These are phyloP conservation scores for Ophiognomonia clavigignenti-juglandacearum DNA, from an alignment of 2,329 filamentous ascomycete genomes.

Conservation along the genomic window DNA sequence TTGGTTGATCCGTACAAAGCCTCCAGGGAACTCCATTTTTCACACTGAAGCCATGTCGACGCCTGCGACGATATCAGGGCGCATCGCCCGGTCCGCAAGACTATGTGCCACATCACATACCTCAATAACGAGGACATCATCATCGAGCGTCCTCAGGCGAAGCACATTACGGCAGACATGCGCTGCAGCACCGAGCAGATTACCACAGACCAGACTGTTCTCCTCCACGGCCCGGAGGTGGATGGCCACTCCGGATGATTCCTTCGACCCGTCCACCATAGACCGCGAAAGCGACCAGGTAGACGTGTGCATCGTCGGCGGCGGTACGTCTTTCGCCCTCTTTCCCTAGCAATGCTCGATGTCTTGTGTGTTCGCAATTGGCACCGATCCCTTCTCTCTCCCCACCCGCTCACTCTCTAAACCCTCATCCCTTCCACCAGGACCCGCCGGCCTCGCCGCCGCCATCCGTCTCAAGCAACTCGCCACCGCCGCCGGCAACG, in stretches of 20 bases:
- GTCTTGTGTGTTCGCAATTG: no score
- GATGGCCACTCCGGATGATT: constrained; percentile 37
- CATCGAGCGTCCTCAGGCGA: constrained; percentile 8
- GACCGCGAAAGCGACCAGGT: constrained; percentile 92
- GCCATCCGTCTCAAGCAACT: constrained; percentile 94
- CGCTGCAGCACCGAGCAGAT: constrained; percentile 6
- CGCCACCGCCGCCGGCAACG: constrained; percentile 89
- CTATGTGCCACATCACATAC: constrained; percentile 3
- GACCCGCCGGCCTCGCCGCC: constrained; percentile 87
- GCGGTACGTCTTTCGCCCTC: constrained; percentile 46
- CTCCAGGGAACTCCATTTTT: constrained; percentile 2
- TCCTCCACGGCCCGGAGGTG: constrained; percentile 22
- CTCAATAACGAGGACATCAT: neutral
- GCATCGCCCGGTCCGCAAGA: constrained; percentile 20
- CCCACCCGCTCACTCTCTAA: neutral
- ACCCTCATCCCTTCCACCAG: constrained; percentile 26
- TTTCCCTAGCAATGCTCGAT: neutral
- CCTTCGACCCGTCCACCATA: constrained; percentile 61
- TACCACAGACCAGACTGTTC: constrained; percentile 18
- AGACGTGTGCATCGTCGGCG: constrained; percentile 94
- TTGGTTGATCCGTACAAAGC: neutral
- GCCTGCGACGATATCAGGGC: constrained; percentile 22
- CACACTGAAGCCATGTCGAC: constrained; percentile 20
- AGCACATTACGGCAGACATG: constrained; percentile 6
- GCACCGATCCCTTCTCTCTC: no score